Evolutionary conservation across 306 rosid genomes (phyloP), one percentile per base, ranked within the genome.

Genomic region (Carpinus fangiana): DNA sequence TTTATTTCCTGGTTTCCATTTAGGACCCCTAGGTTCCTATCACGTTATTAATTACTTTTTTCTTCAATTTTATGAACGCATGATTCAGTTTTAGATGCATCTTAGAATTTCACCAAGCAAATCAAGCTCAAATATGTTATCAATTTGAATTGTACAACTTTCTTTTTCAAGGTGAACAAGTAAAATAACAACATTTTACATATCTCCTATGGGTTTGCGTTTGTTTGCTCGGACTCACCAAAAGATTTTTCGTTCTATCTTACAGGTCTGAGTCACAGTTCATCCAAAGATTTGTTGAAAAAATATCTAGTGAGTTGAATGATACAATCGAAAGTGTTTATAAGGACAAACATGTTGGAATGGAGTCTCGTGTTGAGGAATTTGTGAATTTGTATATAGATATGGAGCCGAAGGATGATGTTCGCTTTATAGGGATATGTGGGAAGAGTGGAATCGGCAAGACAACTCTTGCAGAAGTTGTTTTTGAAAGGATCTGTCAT

Each of bases 261-360:
- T 48, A 45, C 73, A 80, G 83, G 75, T 14, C 23, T 1, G 59
- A 45, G 21, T 28, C 75, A 10, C 14, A 65, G 62, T 67, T 80
- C 23, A 66, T 80, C 21, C 5, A 18, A 7, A 38, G 38, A 38
- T 64, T 80, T 31, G 62, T 80, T 2, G 51, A 28, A 10, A 3
- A 55, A 14, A 60, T 53, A 21, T 21, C 9, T 7, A 14, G 18
- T 16, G 20, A 34, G 16, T 64, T 31, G 7, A 34, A 34, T 31
- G n/a, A 14, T 34, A 34, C 21, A 13, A n/a, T 36, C 18, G 1
- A n/a, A 28, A 31, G 18, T 28, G 43, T 14, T 31, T 12, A 5
- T 62, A 41, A 23, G 9, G 45, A 62, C 5, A 0, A 1, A 1
- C 18, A 13, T 64, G 70, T 62, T 31, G 46, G 70, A 2, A 56